These are phyloP conservation scores for Ceratocystis huliohia DNA, from an alignment of 2,329 filamentous ascomycete genomes.

Conservation along the genomic window DNA sequence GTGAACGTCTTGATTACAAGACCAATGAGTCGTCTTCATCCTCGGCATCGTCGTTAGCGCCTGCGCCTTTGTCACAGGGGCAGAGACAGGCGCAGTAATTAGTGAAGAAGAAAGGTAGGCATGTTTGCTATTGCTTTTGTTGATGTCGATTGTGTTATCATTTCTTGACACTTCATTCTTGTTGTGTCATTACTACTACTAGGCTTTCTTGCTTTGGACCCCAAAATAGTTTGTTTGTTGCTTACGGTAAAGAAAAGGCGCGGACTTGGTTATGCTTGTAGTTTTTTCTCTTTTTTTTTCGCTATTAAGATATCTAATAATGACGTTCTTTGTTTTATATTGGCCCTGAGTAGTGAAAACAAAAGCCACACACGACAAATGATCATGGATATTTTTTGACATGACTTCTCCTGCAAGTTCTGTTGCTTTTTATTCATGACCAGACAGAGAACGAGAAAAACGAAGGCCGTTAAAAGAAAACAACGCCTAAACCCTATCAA, in stretches of 20 bases:
- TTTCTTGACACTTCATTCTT: neutral
- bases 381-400: neutral
- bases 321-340: neutral
- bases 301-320: neutral
- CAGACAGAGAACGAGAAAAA: neutral
- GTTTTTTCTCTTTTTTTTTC: neutral
- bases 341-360: neutral
- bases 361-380: neutral
- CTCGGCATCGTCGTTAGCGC: neutral
- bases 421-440: neutral
- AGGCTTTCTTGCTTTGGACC: neutral
- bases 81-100: neutral
- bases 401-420: neutral
- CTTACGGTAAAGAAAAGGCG: no score
- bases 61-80: neutral
- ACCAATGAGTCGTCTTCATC: slow-evolving; percentile 7
- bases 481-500: neutral
- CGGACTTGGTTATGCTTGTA: neutral
- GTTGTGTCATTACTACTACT: neutral
- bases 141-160: neutral
- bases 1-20: neutral
- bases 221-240: neutral
- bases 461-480: neutral
- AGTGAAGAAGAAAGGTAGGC: slow-evolving; percentile 6
- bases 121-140: neutral